These are phyloP conservation scores for Meyerozyma sp. DNA, from an alignment of 1,139 yeast genomes.

Conservation along the genomic window DNA sequence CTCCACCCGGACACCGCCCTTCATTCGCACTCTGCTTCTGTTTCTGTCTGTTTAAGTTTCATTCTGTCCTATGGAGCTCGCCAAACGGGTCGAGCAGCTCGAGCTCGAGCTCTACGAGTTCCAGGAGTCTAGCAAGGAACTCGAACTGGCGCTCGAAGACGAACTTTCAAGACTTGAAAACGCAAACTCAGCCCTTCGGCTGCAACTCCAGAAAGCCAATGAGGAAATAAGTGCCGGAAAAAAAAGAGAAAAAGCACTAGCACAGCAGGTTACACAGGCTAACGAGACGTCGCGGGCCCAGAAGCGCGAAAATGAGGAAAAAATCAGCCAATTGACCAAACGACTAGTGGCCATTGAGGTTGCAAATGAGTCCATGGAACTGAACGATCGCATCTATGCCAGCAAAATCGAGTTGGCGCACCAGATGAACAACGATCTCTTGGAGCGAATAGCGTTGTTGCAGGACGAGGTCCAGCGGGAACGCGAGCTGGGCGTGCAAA, in stretches of 20 bases:
- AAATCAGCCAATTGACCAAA: slow-evolving; percentile 20
- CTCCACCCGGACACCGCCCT: background rate
- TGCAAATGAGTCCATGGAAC: slow-evolving; percentile 25
- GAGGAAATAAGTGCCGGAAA: slow-evolving; percentile 6
- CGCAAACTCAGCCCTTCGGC: slow-evolving; percentile 5
- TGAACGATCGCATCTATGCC: slow-evolving; percentile 10
- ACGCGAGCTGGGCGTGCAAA: slow-evolving; percentile 8
- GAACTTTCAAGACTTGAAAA: slow-evolving; percentile 7
- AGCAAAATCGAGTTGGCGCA: slow-evolving; percentile 9
- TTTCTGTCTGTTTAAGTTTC: no score
- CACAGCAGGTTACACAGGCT: slow-evolving; percentile 1
- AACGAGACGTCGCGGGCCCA: slow-evolving; percentile 11
- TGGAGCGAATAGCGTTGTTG: slow-evolving; percentile 11
- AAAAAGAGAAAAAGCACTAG: slow-evolving; percentile 5
- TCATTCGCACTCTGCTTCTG: no score
- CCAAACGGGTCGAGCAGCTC: slow-evolving; percentile 8
- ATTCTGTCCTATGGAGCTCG: background rate
- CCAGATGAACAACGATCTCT: slow-evolving; percentile 13
- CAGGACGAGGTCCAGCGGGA: slow-evolving; percentile 14
- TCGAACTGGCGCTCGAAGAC: slow-evolving; percentile 14
- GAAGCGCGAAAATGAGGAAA: slow-evolving; percentile 15
- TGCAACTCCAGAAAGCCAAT: slow-evolving; percentile 4
- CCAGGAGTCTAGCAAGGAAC: slow-evolving; percentile 13
- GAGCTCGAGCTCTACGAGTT: slow-evolving; percentile 11
- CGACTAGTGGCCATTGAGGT: slow-evolving; percentile 37